phyloP scores from a whole-genome alignment of 495 filamentous ascomycete genomes.

The Terfezia boudieri region DNA sequence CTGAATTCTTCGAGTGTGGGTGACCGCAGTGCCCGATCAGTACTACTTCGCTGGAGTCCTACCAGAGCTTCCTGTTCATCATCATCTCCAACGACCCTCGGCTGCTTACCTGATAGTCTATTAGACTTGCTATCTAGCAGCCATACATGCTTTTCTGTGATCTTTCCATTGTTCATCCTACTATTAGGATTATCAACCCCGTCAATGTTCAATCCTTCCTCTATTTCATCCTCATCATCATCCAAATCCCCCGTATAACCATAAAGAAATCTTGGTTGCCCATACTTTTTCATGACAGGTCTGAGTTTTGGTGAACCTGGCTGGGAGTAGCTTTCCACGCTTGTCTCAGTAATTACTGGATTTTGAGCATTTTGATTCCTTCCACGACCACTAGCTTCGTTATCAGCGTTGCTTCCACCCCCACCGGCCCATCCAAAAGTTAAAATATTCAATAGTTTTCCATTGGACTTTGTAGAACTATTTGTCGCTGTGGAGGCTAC shows the following conservation, averaged over 20 bases:
- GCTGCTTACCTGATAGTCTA: neutral
- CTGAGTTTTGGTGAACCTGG: neutral
- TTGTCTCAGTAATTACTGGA: neutral
- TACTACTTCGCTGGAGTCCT: too few species aligned
- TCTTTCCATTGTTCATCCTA: constrained; percentile 5
- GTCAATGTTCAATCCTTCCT: neutral
- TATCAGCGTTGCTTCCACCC: too few species aligned
- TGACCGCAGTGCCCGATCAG: neutral
- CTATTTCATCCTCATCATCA: constrained; percentile 11
- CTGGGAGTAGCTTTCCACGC: neutral
- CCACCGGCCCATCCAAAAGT: constrained; percentile 16
- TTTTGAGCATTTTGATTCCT: neutral
- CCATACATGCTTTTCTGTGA: constrained; percentile 15
- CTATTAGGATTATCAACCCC: constrained; percentile 3
- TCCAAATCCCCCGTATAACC: constrained; percentile 17
- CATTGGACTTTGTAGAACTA: constrained; percentile 8
- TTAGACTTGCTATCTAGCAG: neutral
- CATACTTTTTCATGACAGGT: neutral
- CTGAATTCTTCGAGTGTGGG: constrained; percentile 9
- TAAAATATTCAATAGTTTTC: constrained; percentile 15
- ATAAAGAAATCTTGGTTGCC: constrained; percentile 10
- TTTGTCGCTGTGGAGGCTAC: constrained; percentile 1
- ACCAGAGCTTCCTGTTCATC: too few species aligned
- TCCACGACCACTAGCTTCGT: neutral
- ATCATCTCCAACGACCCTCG: too few species aligned